Evolutionary conservation across 768 basidiomycete genomes (phyloP), one percentile per base, ranked within the genome.

Genomic region (Lentinula aciculospora): DNA sequence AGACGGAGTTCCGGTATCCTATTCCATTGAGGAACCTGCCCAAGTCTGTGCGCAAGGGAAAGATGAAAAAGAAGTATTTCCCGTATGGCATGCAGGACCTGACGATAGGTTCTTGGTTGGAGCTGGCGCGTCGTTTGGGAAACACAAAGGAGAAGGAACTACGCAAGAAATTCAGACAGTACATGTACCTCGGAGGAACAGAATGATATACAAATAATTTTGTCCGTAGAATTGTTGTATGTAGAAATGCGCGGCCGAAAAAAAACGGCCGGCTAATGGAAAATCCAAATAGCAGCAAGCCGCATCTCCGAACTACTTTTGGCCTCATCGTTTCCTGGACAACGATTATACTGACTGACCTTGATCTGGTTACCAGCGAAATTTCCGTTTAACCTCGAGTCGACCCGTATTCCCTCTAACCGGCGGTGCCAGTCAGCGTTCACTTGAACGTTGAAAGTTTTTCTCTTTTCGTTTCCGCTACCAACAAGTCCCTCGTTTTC

Each of bases 81-180:
- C 89, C 91, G 46, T 96, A 92, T 70, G 69, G 65, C 63, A 76
- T 95, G 82, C 61, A 60, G 55, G 92, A 95, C 67, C 73, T 95
- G 73, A 94, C 92, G 61, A 84, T 95, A 34, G 69, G 74, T 58
- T 84, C 83, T 55, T 95, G 89, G 85, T 70, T 89, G 51, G 73
- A 72, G 60, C 76, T 94, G 47, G 91, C 81, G 58, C 81, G 81
- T 64, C 71, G 76, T 66, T 66, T 95, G 61, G 83, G 80, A 53
- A 74, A 81, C 63, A 67, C 70, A 39, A 74, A 77, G 67, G 72
- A 80, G 64, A 71, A 66, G 66, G 78, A 76, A 70, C 67, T 91
- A 66, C 82, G 87, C 69, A 76, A 75, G 66, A 71, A 72, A 70
- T 95, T 92, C 72, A 75, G 75, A 65, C 69, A 75, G 69, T 84